Evolutionary conservation across 805 yeast genomes (phyloP), one percentile per base, ranked within the genome.

Genomic region (Starmera amethionina): DNA sequence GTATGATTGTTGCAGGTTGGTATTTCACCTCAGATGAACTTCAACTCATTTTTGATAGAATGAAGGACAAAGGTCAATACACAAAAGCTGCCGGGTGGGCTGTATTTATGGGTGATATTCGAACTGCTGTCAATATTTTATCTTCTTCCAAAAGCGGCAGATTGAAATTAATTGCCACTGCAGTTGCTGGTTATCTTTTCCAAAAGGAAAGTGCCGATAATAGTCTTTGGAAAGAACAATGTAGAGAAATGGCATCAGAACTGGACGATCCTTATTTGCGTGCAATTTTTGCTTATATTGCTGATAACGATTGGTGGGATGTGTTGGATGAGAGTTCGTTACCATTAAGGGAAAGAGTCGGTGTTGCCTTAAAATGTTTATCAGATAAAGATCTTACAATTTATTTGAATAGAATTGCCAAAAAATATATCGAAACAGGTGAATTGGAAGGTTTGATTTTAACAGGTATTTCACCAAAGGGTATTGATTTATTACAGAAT

Each of bases 11-110:
- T 13, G 80, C 88, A 30, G 97, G 97, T 2, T 89, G 96, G 94
- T 87, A 85, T 51, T 78, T 85, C 50, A 79, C 87, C 2, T 73
- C 75, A 14, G 64, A 73, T 22, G 95, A 86, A 55, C 70, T 87
- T 45, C 95, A 88, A 47, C 77, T 73, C 32, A 78, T 81, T 45
- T 70, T 84, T 32, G 61, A 63, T 18, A 65, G 68, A 33, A 66
- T 90, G 33, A 75, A 80, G 18, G 59, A 63, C 0, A 58, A 64
- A 13, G 88, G 83, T 0, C 72, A 75, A 43, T 73, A 73, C 46
- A 95, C 88, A 45, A 80, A 90, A 55, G 97, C 98, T 1, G 98
- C 97, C 1, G 97, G 95, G 0, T 86, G 96, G 95, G 97, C 97
- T 0, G 89, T 88, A 0, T 90, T 90, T 59, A 90, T 86, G 55